Evolutionary conservation across 805 yeast genomes (phyloP), one percentile per base, ranked within the genome.

Genomic region (Wickerhamiella allomyrinae): DNA sequence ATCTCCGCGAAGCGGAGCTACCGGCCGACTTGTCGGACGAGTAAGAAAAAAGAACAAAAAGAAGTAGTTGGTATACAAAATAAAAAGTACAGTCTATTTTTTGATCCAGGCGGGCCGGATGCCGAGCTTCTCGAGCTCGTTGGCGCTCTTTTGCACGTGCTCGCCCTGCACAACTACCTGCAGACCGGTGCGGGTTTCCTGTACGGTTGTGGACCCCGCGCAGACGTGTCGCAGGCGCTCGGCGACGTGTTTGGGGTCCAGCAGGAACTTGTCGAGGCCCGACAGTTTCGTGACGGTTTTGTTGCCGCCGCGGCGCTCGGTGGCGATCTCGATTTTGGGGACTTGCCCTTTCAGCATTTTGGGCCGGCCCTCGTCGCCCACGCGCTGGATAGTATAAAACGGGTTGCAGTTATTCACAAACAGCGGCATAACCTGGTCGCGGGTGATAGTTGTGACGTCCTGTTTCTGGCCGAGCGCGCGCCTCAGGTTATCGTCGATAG

Each of bases 101-200:
- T 69, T 71, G 14, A 89, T 76, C 78, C 79, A 81, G 14, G 68
- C 58, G 3, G 69, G 57, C 20, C 79, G 77, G 20, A 89, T 61
- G 6, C 65, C 64, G 17, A 60, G 54, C 5, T 53, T 52, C 36
- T 58, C 59, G 22, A 70, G 57, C 37, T 73, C 70, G 39, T 62
- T 52, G 15, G 67, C 55, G 39, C 76, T 77, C 54, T 73, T 70
- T 23, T 58, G 58, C 43, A 79, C 52, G 51, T 89, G 97, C 2
- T 89, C 81, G 0, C 98, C 98, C 62, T 91, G 97, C 2, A 91
- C 94, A 37, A 76, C 70, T 3, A 91, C 85, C 52, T 83, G 93
- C 33, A 67, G 58, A 31, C 71, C 72, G 13, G 74, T 71, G 22
- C 73, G 75, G 0, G 78, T 79, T 34, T 57, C 62, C 6, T 49